These are phyloP conservation scores for Tephrocybe sp. DNA, from an alignment of 768 basidiomycete genomes.

Conservation along the genomic window DNA sequence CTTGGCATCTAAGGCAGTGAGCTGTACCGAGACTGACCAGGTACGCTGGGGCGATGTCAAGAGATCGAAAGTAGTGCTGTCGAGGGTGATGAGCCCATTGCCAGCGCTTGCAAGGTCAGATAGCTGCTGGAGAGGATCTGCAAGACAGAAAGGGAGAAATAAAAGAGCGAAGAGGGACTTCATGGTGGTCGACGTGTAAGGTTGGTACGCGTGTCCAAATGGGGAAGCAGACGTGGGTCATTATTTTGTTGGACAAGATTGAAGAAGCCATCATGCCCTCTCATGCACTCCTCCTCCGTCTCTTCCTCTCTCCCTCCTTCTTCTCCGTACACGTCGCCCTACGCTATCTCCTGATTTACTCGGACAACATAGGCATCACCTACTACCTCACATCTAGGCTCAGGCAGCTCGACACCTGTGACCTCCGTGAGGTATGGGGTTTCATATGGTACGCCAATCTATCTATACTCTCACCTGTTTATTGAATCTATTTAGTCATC, in stretches of 20 bases:
- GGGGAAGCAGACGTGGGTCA: constrained; percentile 12
- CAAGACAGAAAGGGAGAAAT: constrained; percentile 31
- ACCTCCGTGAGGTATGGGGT: constrained; percentile 85
- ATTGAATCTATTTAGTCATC: constrained; percentile 60
- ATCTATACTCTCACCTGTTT: constrained; percentile 11
- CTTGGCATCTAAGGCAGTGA: constrained; percentile 83
- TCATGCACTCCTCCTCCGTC: constrained; percentile 85
- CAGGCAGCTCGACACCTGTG: constrained; percentile 61
- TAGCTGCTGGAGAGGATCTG: constrained; percentile 54
- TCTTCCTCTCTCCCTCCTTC: constrained; percentile 90
- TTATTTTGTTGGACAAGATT: constrained; percentile 11
- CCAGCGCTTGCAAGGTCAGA: constrained; percentile 65
- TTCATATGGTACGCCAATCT: constrained; percentile 69
- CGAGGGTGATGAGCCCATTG: constrained; percentile 81
- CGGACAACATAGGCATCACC: constrained; percentile 89
- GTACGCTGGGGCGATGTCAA: constrained; percentile 73
- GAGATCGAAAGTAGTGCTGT: constrained; percentile 74
- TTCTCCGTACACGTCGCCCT: constrained; percentile 95
- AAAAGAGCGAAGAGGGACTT: constrained; percentile 28
- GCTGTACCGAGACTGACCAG: constrained; percentile 85
- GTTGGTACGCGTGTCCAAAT: constrained; percentile 17
- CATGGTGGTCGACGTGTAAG: constrained; percentile 31
- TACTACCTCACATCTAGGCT: constrained; percentile 85
- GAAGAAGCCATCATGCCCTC: constrained; percentile 45
- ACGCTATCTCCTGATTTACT: constrained; percentile 78